Evolutionary conservation across 2,329 filamentous ascomycete genomes (phyloP).

Genomic region (Ceratocystis destructans): DNA sequence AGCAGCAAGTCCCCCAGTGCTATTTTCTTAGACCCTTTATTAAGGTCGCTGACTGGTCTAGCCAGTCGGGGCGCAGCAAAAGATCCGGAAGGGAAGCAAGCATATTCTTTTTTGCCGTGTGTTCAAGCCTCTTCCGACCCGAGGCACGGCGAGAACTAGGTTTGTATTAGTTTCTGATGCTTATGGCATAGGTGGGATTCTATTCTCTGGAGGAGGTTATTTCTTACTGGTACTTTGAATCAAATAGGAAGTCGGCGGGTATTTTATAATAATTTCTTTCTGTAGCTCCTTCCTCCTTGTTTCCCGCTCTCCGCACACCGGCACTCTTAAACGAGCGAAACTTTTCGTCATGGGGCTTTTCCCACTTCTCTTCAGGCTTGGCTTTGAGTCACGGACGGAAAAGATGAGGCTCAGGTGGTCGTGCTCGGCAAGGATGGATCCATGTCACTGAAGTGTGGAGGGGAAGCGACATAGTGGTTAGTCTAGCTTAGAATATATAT

Average conservation of each 20-base stretch:
- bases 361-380: too few species aligned
- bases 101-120: not conserved
- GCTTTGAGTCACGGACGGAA: not conserved
- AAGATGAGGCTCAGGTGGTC: conserved; percentile 5
- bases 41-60: too few species aligned
- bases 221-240: not conserved
- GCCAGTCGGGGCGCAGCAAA: not conserved
- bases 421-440: not conserved
- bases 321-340: not conserved
- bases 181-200: not conserved
- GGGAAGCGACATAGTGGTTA: not conserved
- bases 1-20: not conserved
- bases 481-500: not conserved
- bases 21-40: not conserved
- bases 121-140: too few species aligned
- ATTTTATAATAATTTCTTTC: not conserved
- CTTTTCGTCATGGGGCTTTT: conserved; percentile 2
- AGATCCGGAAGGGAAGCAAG: not conserved
- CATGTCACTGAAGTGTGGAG: not conserved
- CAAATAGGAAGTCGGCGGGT: not conserved
- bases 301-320: not conserved
- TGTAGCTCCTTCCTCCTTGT: not conserved
- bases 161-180: not conserved
- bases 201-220: not conserved
- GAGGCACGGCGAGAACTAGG: not conserved